Conservation (phyloP, 164 flowering plant species). For the Magnolia changhungtana region DNA sequence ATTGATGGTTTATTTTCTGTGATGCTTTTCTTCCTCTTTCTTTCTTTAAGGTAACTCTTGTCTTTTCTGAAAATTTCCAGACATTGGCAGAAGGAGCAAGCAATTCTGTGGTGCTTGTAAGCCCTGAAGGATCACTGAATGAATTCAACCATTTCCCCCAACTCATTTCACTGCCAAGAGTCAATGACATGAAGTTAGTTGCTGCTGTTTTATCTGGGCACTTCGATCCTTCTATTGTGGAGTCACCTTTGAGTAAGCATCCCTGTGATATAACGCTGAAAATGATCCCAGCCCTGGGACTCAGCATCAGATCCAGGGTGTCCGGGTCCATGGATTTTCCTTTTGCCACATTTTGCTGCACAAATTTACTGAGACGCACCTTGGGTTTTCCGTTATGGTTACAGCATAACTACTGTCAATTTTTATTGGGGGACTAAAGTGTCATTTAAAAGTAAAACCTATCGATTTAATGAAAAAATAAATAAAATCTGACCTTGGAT, state of each 20-base stretch:
- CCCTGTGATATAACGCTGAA: background rate
- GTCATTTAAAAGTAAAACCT: too few relatives aligned
- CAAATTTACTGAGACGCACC: too few relatives aligned
- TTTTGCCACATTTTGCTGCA: too few relatives aligned
- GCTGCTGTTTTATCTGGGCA: slow-evolving; percentile 63
- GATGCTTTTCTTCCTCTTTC: background rate
- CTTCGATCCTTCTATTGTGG: slow-evolving; percentile 49
- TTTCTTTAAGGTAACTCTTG: background rate
- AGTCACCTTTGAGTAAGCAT: slow-evolving; percentile 60
- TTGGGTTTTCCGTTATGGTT: too few relatives aligned
- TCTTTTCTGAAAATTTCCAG: slow-evolving; percentile 29
- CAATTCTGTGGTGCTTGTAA: slow-evolving; percentile 44
- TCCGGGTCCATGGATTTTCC: too few relatives aligned
- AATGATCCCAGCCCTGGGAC: too few relatives aligned
- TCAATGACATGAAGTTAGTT: slow-evolving; percentile 57
- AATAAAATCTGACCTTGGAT: too few relatives aligned
- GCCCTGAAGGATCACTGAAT: slow-evolving; percentile 36
- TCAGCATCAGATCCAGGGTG: too few relatives aligned
- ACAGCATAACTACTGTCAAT: too few relatives aligned
- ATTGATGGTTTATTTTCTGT: background rate
- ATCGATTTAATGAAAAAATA: too few relatives aligned
- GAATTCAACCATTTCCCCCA: slow-evolving; percentile 29
- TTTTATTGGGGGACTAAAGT: too few relatives aligned
- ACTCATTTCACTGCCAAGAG: slow-evolving; percentile 42
- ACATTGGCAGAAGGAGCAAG: slow-evolving; percentile 30